Evolutionary conservation across 306 rosid species (phyloP).

Genomic region (Castanea crenata): DNA sequence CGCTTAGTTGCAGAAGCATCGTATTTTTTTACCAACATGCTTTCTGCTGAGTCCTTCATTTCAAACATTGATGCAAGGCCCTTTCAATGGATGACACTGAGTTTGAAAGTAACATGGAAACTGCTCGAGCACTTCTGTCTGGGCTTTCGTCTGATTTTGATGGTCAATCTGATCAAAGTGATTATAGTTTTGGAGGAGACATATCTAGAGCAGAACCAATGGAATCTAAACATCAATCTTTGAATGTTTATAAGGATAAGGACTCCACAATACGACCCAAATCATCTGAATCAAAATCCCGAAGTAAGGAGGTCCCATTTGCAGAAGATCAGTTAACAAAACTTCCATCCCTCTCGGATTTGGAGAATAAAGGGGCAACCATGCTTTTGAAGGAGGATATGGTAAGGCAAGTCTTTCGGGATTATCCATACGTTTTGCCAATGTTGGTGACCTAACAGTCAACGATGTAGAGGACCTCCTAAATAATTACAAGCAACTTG

Average conservation of each 20-base stretch:
- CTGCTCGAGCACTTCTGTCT: conserved; percentile 77
- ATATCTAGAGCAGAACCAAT: conserved; percentile 32
- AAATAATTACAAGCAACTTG: conserved; percentile 80
- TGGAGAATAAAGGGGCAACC: conserved; percentile 86
- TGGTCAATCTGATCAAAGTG: conserved; percentile 43
- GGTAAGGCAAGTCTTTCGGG: conserved; percentile 61
- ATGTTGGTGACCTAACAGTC: conserved; percentile 68
- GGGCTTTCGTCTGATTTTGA: conserved; percentile 68
- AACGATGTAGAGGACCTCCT: conserved; percentile 80
- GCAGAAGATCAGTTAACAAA: conserved; percentile 41
- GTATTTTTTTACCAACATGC: conserved; percentile 92
- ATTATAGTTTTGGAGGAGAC: conserved; percentile 37
- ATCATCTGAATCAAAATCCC: conserved; percentile 44
- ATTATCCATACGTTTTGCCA: conserved; percentile 75
- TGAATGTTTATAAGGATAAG: conserved; percentile 41
- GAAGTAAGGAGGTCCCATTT: conserved; percentile 37
- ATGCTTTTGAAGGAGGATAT: conserved; percentile 68
- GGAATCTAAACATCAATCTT: conserved; percentile 36
- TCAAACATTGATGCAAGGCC: conserved; percentile 87
- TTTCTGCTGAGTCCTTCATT: conserved; percentile 89
- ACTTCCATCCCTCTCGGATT: conserved; percentile 79
- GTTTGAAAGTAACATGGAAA: conserved; percentile 86
- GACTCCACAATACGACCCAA: conserved; percentile 36
- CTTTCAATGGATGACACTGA: conserved; percentile 89
- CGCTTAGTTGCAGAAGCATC: conserved; percentile 82